These are phyloP conservation scores for Licmophora abbreviata DNA, from an alignment of 108 stramenopile genomes.

Conservation along the genomic window DNA sequence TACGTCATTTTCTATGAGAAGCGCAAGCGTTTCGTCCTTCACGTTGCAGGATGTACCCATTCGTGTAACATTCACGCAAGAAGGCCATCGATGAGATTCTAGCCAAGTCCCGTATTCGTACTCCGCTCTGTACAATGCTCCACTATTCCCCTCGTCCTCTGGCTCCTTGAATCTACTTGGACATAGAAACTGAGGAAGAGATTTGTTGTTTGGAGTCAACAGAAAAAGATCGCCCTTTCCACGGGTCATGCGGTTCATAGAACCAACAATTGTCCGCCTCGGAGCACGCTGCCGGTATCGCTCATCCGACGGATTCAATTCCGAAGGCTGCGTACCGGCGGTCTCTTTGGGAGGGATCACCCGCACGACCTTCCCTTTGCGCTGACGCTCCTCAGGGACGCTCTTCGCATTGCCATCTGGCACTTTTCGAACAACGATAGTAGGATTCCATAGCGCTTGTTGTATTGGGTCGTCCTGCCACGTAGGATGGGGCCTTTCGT, in stretches of 20 bases:
- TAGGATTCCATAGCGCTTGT: conserved; percentile 72
- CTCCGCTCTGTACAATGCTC: conserved; percentile 48
- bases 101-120: conserved; percentile 62
- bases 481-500: conserved; percentile 19
- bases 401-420: conserved; percentile 3
- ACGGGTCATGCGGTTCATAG: conserved; percentile 28
- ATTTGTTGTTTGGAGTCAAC: conserved; percentile 58
- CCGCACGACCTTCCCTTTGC: conserved; percentile 44
- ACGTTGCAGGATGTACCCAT: conserved; percentile 73
- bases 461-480: conserved; percentile 79
- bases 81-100: conserved; percentile 60
- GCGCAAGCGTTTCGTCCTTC: conserved; percentile 83
- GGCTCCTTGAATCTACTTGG: not conserved
- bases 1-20: conserved; percentile 72
- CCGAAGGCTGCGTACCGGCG: conserved; percentile 22
- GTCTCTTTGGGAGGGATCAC: conserved; percentile 47
- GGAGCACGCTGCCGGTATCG: conserved; percentile 16
- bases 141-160: conserved; percentile 22
- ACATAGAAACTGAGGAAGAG: conserved; percentile 53
- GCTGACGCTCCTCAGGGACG: conserved; percentile 19
- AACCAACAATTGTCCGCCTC: conserved; percentile 54
- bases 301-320: conserved; percentile 20
- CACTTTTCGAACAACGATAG: conserved; percentile 41
- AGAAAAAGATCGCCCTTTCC: conserved; percentile 26
- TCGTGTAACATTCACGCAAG: conserved; percentile 44